A percentile compares a stretch with the other conserved stretches of the same genome.
Conservation (phyloP, 805 yeast genomes). For the Candida sonorensis region DNA sequence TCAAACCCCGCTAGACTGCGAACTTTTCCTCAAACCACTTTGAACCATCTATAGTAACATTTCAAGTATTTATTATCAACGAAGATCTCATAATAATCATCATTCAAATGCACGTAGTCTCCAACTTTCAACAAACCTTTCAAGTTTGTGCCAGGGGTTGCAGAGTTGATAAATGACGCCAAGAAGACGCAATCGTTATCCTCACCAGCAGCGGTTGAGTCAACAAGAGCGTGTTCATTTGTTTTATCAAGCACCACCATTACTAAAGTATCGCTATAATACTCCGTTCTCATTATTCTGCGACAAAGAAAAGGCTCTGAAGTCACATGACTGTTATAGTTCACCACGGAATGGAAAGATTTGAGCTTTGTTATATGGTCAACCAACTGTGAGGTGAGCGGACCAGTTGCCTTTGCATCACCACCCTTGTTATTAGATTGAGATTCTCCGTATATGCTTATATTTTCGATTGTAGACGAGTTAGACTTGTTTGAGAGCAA, state of each 20-base stretch:
- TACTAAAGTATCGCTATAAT: not conserved
- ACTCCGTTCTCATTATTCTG: not conserved
- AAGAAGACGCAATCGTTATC: slow-evolving; percentile 3
- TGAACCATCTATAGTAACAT: slow-evolving; percentile 17
- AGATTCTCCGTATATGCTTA: too few relatives aligned
- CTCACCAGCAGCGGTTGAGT: too few relatives aligned
- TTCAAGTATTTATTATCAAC: slow-evolving; percentile 1
- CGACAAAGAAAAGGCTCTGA: too few relatives aligned
- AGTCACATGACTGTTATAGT: too few relatives aligned
- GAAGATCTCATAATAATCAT: slow-evolving; percentile 8
- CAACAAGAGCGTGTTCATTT: too few relatives aligned
- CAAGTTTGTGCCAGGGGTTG: too few relatives aligned
- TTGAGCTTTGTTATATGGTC: slow-evolving; percentile 8
- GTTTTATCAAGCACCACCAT: not conserved
- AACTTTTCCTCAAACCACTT: slow-evolving; percentile 5
- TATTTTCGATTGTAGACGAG: too few relatives aligned
- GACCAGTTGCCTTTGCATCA: slow-evolving; percentile 1
- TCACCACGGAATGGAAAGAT: slow-evolving; percentile 8
- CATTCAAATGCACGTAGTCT: slow-evolving; percentile 11
- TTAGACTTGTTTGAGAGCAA: not conserved
- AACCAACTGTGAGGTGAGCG: slow-evolving; percentile 10
- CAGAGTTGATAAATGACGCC: slow-evolving; percentile 9
- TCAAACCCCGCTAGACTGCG: too few relatives aligned
- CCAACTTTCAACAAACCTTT: slow-evolving; percentile 2
- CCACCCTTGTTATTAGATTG: too few relatives aligned